phyloP scores from a whole-genome alignment of 2,329 filamentous ascomycete genomes.

The Colletotrichum sojae region DNA sequence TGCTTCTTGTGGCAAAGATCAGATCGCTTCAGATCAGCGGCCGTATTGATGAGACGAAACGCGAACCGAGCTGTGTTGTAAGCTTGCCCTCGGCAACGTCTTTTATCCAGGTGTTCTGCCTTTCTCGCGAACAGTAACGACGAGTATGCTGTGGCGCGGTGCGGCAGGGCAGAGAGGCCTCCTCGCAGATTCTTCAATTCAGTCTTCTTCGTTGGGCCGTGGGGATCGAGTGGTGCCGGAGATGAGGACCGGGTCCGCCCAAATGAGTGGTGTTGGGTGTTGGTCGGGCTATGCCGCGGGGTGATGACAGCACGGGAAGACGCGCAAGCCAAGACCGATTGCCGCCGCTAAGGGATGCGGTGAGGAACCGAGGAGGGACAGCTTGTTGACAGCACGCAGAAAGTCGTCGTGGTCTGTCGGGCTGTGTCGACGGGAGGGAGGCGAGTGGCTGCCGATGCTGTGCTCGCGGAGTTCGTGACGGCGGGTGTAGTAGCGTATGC shows the following conservation, averaged over 20 bases:
- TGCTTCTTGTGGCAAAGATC: conserved; percentile 35
- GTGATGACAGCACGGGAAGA: neutral
- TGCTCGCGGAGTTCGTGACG: conserved; percentile 8
- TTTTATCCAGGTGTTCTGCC: neutral
- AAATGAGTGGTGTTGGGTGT: neutral
- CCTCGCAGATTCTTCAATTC: neutral
- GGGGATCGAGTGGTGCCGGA: neutral
- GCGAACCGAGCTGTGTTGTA: conserved; percentile 36
- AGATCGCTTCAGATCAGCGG: conserved; percentile 37
- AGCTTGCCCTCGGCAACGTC: no score
- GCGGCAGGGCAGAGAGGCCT: conserved; percentile 1
- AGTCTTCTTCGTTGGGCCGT: neutral
- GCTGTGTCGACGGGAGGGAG: conserved; percentile 21
- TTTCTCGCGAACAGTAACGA: neutral
- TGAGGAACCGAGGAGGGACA: neutral
- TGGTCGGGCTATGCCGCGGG: no score
- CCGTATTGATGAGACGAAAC: conserved; percentile 37
- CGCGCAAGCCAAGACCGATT: conserved; percentile 27
- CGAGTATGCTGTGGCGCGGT: neutral
- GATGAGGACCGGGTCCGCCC: neutral
- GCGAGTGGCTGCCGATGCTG: neutral
- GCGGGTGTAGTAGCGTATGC: conserved; percentile 34
- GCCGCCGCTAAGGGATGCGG: neutral
- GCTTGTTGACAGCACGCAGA: neutral
- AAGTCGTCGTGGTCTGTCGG: conserved; percentile 4